Percentiles rank a stretch among this genome's conserved stretches.
phyloP scores from a whole-genome alignment of 73 alveolate species.

The Tetrahymena borealis region DNA sequence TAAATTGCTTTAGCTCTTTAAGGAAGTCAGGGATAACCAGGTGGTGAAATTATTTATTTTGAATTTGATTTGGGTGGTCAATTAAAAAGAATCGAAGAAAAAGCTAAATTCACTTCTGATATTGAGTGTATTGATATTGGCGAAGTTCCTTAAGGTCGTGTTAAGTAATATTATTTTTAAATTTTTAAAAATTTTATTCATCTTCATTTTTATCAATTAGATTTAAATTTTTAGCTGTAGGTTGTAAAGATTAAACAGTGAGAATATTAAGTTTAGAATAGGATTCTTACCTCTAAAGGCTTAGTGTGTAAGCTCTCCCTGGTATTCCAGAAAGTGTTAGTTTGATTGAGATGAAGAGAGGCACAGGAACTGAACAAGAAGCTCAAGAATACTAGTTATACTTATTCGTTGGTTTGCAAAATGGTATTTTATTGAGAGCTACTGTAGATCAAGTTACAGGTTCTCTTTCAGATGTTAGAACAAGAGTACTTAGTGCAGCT shows the following conservation, averaged over 20 bases:
- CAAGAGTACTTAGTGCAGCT: constrained; percentile 82
- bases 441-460: constrained; percentile 95
- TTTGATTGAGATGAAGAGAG: constrained; percentile 79
- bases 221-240: constrained; percentile 91
- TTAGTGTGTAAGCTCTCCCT: constrained; percentile 85
- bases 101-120: constrained; percentile 81
- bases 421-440: constrained; percentile 93
- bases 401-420: constrained; percentile 88
- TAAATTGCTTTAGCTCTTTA: constrained; percentile 88
- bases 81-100: constrained; percentile 50
- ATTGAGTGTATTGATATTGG: constrained; percentile 80
- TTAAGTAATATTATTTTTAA: constrained; percentile 39
- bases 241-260: constrained; percentile 91
- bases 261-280: constrained; percentile 96
- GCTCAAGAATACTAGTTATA: constrained; percentile 48
- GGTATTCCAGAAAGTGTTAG: constrained; percentile 81
- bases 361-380: constrained; percentile 12
- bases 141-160: constrained; percentile 90
- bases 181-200: not conserved
- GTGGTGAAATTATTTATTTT: constrained; percentile 92
- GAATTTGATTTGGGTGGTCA: constrained; percentile 88
- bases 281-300: constrained; percentile 85
- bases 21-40: constrained; percentile 48
- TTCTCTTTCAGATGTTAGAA: constrained; percentile 84
- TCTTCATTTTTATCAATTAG: constrained; percentile 15